Conservation (phyloP, 495 filamentous ascomycete species). For the Xanthoparmelia taractica region DNA sequence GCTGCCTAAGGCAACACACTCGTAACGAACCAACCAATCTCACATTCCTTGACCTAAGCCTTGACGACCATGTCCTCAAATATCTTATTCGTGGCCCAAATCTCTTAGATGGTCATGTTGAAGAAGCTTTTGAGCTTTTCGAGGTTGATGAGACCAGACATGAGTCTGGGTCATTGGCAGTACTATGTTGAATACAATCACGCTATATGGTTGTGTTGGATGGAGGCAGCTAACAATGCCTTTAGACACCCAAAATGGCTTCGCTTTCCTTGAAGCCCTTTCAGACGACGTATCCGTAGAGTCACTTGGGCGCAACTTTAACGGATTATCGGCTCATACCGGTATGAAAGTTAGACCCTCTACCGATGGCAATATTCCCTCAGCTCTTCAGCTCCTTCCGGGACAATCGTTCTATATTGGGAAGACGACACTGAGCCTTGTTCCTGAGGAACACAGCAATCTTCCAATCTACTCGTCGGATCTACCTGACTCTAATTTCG, state of each 20-base stretch:
- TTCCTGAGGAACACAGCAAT: constrained; percentile 8
- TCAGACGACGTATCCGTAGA: constrained; percentile 3
- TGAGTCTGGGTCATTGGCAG: constrained; percentile 2
- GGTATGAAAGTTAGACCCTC: constrained; percentile 4
- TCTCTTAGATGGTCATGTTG: neutral
- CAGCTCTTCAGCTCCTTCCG: constrained; percentile 8
- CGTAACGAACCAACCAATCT: neutral
- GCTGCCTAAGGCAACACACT: constrained; percentile 9
- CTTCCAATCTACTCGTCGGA: neutral
- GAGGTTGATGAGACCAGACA: neutral
- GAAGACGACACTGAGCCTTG: constrained; percentile 8
- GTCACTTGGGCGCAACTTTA: constrained; percentile 7
- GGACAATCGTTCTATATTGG: constrained; percentile 11
- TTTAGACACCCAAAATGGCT: constrained; percentile 13
- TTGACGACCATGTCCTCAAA: constrained; percentile 10
- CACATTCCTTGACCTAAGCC: constrained; percentile 5
- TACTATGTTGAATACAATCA: constrained; percentile 6
- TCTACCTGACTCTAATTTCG: neutral
- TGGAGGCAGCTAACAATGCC: constrained; percentile 5
- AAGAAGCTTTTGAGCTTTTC: neutral
- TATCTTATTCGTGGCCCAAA: constrained; percentile 2
- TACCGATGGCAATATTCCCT: neutral
- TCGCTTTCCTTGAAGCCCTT: constrained; percentile 12
- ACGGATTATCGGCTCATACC: neutral
- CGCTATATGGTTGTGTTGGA: neutral